These are phyloP conservation scores for Penicillium canariense DNA, from an alignment of 495 filamentous ascomycete genomes.

Conservation along the genomic window DNA sequence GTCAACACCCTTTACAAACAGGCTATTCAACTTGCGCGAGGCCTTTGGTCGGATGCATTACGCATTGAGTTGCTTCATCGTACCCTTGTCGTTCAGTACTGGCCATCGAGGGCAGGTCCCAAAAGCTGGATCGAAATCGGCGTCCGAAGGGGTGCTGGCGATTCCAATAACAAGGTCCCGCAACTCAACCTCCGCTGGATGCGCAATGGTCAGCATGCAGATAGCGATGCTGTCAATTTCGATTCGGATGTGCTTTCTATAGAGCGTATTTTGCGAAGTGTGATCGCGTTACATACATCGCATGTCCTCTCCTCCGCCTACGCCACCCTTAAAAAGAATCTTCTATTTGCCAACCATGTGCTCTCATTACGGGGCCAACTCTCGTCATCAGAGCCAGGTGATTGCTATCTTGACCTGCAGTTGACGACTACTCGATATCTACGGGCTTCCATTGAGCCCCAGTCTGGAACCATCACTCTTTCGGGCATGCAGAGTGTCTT, in stretches of 20 bases:
- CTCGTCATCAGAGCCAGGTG: conserved; percentile 57
- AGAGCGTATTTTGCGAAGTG: conserved; percentile 66
- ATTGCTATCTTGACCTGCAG: conserved; percentile 67
- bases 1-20: conserved; percentile 75
- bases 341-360: conserved; percentile 55
- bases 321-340: conserved; percentile 50
- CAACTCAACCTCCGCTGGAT: conserved; percentile 77
- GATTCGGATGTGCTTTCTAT: conserved; percentile 66
- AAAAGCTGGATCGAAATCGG: conserved; percentile 94
- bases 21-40: conserved; percentile 60
- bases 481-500: conserved; percentile 35
- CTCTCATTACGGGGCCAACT: conserved; percentile 54
- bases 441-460: conserved; percentile 66
- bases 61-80: conserved; percentile 73
- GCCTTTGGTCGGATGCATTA: conserved; percentile 73
- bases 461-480: conserved; percentile 45
- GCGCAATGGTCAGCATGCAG: conserved; percentile 70
- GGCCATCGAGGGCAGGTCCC: conserved; percentile 61
- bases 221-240: conserved; percentile 60
- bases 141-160: conserved; percentile 52
- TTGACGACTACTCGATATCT: conserved; percentile 57
- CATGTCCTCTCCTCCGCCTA: conserved; percentile 62
- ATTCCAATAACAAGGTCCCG: conserved; percentile 31
- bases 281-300: conserved; percentile 72
- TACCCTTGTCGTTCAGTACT: conserved; percentile 85